phyloP scores from a whole-genome alignment of 2,329 filamentous ascomycete genomes.

The Colletotrichum spinosum region DNA sequence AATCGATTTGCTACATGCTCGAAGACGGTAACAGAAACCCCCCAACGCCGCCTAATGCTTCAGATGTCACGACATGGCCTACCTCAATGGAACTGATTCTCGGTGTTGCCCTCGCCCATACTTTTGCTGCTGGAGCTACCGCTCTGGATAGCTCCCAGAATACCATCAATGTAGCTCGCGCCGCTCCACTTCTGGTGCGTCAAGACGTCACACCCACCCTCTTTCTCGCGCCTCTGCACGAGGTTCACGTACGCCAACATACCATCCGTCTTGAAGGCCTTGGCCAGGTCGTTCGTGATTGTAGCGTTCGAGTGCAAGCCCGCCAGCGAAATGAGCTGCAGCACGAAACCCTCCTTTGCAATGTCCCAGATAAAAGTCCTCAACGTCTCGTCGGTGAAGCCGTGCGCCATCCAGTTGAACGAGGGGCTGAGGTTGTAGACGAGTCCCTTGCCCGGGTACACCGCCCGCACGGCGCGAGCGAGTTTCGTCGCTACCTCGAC shows the following conservation, averaged over 20 bases:
- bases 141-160: slow-evolving; percentile 89
- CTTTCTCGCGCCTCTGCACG: slow-evolving; percentile 90
- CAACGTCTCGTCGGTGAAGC: slow-evolving; percentile 84
- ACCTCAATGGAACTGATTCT: slow-evolving; percentile 70
- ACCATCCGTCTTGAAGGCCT: slow-evolving; percentile 86
- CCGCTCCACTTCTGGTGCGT: slow-evolving; percentile 91
- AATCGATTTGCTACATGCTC: slow-evolving; percentile 1
- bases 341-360: slow-evolving; percentile 83
- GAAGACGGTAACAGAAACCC: slow-evolving; percentile 6
- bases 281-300: slow-evolving; percentile 79
- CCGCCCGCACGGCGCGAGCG: slow-evolving; percentile 77
- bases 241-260: slow-evolving; percentile 99
- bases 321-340: slow-evolving; percentile 75
- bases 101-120: slow-evolving; percentile 96
- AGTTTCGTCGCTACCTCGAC: slow-evolving; percentile 82
- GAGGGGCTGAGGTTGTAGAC: slow-evolving; percentile 97
- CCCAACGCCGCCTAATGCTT: slow-evolving; percentile 36
- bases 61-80: background rate
- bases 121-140: slow-evolving; percentile 90
- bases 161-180: slow-evolving; percentile 83
- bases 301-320: slow-evolving; percentile 75
- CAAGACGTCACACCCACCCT: slow-evolving; percentile 89
- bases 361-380: slow-evolving; percentile 98
- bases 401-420: slow-evolving; percentile 99
- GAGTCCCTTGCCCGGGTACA: slow-evolving; percentile 83